Evolutionary conservation across 352 stramenopile species (phyloP), one percentile per base, ranked within the genome.

Genomic region (Pythium sp.): DNA sequence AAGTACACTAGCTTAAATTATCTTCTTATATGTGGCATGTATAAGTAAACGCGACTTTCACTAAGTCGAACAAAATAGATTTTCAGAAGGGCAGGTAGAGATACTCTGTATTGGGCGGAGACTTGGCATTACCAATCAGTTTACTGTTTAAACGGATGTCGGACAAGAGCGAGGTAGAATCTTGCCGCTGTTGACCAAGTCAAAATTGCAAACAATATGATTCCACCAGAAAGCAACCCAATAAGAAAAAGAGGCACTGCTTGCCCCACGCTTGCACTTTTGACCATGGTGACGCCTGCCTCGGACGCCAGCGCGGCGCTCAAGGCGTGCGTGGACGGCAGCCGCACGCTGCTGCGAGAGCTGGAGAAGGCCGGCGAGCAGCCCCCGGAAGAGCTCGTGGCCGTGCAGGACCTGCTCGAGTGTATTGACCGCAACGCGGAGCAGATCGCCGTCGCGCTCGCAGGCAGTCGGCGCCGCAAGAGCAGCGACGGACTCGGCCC

Each of bases 341-440:
- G 72, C 43, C 67, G 69, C 28, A 70, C 65, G 54, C 67, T 88
- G 65, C 57, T 88, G 62, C 71, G 76, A 20, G 67, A 72, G 67
- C 67, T 88, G 26, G 26, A 74, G 60, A 28, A 69, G 60, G 68
- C 66, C 24, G 55, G 69, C 4, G 61, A 66, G 18, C 18, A 30
- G 5, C 64, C 87, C 3, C 79, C 84, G 2, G 70, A 79, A 9
- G 86, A 91, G 64, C 46, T 94, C 53, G 41, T 79, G 53, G 68
- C 76, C 38, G 75, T 83, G 53, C 86, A 94, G 70, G 81, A 91
- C 12, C 57, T 91, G 49, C 63, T 94, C 41, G 82, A 92, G 63
- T 84, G 73, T 57, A 65, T 90, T 36, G 80, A 92, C 70, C 79
- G 81, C 58, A 94, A 94, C 69, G 83, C 80, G 54, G 69, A 91